phyloP scores from a whole-genome alignment of 164 flowering plant species.

The Piper longum region DNA sequence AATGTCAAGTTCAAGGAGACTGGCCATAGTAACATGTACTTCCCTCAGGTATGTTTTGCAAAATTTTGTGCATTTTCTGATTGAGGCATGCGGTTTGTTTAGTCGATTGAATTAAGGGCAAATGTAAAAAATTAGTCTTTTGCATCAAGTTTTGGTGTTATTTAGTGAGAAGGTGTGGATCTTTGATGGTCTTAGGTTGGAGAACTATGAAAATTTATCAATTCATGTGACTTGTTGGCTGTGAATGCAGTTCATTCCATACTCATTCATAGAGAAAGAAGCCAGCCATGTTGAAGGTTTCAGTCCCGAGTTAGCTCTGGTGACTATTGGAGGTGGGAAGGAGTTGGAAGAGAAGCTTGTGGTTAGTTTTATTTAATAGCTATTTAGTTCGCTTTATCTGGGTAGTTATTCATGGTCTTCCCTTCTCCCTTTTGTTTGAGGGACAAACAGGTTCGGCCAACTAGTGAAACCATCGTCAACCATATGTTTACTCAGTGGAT shows the following conservation, averaged over 20 bases:
- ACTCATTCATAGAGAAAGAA: constrained; percentile 97
- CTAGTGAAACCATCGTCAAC: constrained; percentile 99
- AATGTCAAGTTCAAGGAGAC: constrained; percentile 95
- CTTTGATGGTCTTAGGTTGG: no score
- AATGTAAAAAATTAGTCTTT: no score
- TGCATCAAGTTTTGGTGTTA: no score
- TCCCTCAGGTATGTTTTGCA: constrained; percentile 34
- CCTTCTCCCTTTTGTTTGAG: constrained; percentile 45
- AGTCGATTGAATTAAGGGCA: no score
- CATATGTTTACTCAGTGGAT: constrained; percentile 99
- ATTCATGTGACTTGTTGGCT: neutral
- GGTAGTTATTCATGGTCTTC: constrained; percentile 10
- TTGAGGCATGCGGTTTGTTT: no score
- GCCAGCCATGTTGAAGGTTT: constrained; percentile 98
- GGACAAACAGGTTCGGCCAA: constrained; percentile 94
- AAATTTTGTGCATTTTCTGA: no score
- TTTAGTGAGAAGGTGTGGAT: no score
- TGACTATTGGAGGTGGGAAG: constrained; percentile 97
- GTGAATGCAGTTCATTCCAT: constrained; percentile 80
- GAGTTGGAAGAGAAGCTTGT: constrained; percentile 98
- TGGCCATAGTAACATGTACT: constrained; percentile 90
- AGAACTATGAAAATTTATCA: neutral
- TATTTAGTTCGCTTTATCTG: neutral
- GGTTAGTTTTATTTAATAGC: constrained; percentile 31
- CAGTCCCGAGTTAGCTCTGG: constrained; percentile 92